Conservation (phyloP, 2,329 filamentous ascomycete genomes). For the Lasiodiplodia sp. region DNA sequence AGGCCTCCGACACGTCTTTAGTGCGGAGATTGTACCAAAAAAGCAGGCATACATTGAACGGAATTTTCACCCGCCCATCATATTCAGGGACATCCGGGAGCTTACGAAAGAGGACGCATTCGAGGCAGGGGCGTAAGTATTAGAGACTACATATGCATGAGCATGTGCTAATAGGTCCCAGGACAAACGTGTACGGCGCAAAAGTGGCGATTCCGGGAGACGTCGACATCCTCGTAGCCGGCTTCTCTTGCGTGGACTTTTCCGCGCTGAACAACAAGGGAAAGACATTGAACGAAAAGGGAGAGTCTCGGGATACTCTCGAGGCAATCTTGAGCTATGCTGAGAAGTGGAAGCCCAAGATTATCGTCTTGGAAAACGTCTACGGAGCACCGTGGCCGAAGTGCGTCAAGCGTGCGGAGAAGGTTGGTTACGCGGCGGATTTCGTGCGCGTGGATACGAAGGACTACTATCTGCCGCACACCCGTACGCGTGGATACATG, state of each 20-base stretch:
- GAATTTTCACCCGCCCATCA: slow-evolving; percentile 52
- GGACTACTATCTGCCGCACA: slow-evolving; percentile 77
- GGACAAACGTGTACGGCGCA: slow-evolving; percentile 71
- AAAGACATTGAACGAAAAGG: slow-evolving; percentile 61
- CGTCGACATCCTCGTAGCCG: slow-evolving; percentile 73
- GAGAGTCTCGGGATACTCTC: slow-evolving; percentile 73
- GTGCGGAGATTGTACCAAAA: slow-evolving; percentile 54
- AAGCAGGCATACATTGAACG: slow-evolving; percentile 59
- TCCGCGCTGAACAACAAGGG: slow-evolving; percentile 67
- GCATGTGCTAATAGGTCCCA: not conserved
- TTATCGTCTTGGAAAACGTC: slow-evolving; percentile 79
- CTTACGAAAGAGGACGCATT: slow-evolving; percentile 56
- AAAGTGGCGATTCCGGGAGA: slow-evolving; percentile 62
- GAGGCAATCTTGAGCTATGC: slow-evolving; percentile 67
- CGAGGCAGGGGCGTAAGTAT: slow-evolving; percentile 39
- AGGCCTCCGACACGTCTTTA: slow-evolving; percentile 51
- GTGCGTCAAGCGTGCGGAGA: slow-evolving; percentile 49
- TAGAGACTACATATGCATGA: not conserved
- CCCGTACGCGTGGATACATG: slow-evolving; percentile 56
- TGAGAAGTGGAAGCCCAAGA: slow-evolving; percentile 61
- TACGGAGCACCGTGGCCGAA: slow-evolving; percentile 63
- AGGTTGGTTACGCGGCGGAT: slow-evolving; percentile 63
- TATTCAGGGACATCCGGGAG: slow-evolving; percentile 56
- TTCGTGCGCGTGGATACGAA: slow-evolving; percentile 69
- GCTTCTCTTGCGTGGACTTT: slow-evolving; percentile 79